phyloP scores from a whole-genome alignment of 306 rosid species.

The Pyrus bretschneideri region DNA sequence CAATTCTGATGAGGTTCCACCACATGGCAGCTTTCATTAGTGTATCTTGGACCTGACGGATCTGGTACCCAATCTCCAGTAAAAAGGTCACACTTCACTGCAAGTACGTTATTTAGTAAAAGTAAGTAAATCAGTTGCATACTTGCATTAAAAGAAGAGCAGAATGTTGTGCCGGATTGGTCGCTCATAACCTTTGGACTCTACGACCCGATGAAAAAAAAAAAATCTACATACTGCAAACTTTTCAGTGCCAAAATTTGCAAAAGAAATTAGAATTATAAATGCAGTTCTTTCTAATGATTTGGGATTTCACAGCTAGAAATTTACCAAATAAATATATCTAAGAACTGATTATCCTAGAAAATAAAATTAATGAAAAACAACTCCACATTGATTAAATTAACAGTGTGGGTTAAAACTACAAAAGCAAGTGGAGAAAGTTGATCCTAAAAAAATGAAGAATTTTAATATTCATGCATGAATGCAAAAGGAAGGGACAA shows the following conservation, averaged over 20 bases:
- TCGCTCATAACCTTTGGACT: too few species aligned
- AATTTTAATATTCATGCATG: background rate
- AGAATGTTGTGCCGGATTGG: too few species aligned
- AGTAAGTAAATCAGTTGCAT: background rate
- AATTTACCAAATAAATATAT: too few species aligned
- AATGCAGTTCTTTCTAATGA: background rate
- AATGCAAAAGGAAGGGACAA: background rate
- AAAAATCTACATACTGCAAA: too few species aligned
- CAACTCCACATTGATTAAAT: background rate
- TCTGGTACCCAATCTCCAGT: slow-evolving; percentile 76
- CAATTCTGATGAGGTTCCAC: slow-evolving; percentile 76
- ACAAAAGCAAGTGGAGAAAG: background rate
- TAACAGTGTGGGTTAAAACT: too few species aligned
- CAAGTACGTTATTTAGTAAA: slow-evolving; percentile 1
- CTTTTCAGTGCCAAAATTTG: too few species aligned
- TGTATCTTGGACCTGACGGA: slow-evolving; percentile 53
- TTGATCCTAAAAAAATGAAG: background rate
- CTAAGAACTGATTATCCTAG: too few species aligned
- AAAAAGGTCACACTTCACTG: slow-evolving; percentile 58
- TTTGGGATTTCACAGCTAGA: too few species aligned
- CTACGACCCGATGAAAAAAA: too few species aligned
- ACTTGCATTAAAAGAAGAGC: background rate
- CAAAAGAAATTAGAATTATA: background rate
- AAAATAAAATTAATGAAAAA: too few species aligned
- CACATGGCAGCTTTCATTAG: slow-evolving; percentile 59